Evolutionary conservation across 768 basidiomycete species (phyloP).

Genomic region (Suillus decipiens): DNA sequence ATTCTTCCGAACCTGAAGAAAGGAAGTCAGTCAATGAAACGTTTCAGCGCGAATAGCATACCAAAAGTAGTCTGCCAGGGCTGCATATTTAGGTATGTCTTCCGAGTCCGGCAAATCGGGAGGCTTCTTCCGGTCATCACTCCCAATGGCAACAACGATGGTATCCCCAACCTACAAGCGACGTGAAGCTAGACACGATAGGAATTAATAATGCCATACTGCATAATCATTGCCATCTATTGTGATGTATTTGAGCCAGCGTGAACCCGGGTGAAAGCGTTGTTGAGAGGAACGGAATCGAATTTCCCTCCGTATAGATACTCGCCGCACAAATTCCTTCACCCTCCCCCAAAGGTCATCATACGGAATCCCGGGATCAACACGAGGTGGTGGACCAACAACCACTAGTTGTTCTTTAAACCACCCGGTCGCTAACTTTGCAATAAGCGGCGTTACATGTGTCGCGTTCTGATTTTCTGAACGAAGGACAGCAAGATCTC

Average conservation of each 20-base stretch:
- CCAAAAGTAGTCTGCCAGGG: conserved; percentile 67
- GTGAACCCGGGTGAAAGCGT: conserved; percentile 34
- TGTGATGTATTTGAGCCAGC: conserved; percentile 39
- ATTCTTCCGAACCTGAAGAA: conserved; percentile 67
- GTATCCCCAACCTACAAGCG: conserved; percentile 59
- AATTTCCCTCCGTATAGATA: conserved; percentile 16
- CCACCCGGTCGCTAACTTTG: conserved; percentile 47
- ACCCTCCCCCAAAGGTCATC: conserved; percentile 21
- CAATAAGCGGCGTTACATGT: conserved; percentile 64
- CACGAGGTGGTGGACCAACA: conserved; percentile 44
- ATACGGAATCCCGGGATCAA: conserved; percentile 17
- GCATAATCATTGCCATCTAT: conserved; percentile 47
- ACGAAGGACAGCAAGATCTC: conserved; percentile 58
- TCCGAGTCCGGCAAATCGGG: conserved; percentile 37
- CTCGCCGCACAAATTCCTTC: conserved; percentile 23
- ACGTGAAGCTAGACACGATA: conserved; percentile 8
- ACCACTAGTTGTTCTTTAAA: conserved; percentile 58
- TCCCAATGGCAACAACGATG: conserved; percentile 50
- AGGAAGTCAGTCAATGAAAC: conserved; percentile 1
- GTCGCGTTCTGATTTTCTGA: conserved; percentile 56
- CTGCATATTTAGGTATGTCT: conserved; percentile 39
- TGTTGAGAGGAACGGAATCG: conserved; percentile 31
- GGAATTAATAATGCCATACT: conserved; percentile 30
- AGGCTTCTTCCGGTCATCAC: conserved; percentile 28
- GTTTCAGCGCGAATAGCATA: conserved; percentile 24